A percentile compares a stretch with the other conserved stretches of the same genome.
Conservation (phyloP, 2,329 filamentous ascomycete genomes). For the Claviceps digitariae region DNA sequence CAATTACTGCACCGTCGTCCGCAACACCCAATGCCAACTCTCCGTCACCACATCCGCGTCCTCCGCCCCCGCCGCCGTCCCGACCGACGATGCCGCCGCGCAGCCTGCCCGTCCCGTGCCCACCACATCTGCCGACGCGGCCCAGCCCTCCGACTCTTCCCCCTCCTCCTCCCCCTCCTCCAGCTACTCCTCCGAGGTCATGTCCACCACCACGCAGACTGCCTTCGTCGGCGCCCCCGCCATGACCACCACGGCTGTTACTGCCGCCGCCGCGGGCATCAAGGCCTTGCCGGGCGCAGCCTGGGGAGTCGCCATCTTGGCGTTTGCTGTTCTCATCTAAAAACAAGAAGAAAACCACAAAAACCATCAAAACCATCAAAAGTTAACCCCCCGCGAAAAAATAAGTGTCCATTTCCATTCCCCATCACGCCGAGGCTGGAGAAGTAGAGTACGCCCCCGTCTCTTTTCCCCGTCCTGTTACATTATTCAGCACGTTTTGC, state of each 20-base stretch:
- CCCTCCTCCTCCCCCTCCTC: neutral
- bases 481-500: neutral
- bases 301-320: conserved; percentile 15
- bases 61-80: conserved; percentile 9
- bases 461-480: neutral
- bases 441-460: neutral
- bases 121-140: conserved; percentile 5
- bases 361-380: neutral
- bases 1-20: conserved; percentile 23
- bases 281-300: conserved; percentile 10
- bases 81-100: conserved; percentile 1
- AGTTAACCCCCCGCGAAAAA: neutral
- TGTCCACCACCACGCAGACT: neutral
- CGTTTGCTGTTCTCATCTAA: conserved; percentile 16
- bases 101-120: neutral
- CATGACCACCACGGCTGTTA: conserved; percentile 16
- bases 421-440: neutral
- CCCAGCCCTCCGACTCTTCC: conserved; percentile 2
- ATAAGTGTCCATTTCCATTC: neutral
- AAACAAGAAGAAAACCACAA: neutral
- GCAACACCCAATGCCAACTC: conserved; percentile 20
- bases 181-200: conserved; percentile 6
- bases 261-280: conserved; percentile 16
- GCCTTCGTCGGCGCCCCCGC: conserved; percentile 9
- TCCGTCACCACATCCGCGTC: conserved; percentile 15